phyloP scores from a whole-genome alignment of 2,329 filamentous ascomycete species.

The Byssochlamys sp. region DNA sequence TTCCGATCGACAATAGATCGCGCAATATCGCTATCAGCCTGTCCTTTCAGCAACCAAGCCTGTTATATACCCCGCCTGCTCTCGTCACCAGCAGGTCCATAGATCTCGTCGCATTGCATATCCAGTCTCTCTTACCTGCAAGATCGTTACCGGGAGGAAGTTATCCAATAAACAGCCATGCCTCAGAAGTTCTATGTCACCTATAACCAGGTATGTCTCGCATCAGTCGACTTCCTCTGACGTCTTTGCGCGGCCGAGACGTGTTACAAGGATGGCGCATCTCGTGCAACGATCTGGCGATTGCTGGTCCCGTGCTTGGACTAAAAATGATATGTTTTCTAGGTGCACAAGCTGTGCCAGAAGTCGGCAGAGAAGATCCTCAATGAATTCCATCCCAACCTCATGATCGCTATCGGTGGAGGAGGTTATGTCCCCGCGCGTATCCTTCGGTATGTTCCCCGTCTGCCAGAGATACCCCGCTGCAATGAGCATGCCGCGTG shows the following conservation, averaged over 20 bases:
- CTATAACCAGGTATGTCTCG: conserved; percentile 68
- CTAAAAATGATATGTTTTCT: conserved; percentile 8
- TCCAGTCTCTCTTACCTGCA: not conserved
- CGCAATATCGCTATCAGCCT: not conserved
- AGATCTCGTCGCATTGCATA: not conserved
- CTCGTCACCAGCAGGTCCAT: not conserved
- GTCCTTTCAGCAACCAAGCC: not conserved
- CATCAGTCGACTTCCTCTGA: not conserved
- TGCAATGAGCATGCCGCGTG: not conserved
- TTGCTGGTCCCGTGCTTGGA: not conserved
- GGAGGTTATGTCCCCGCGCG: conserved; percentile 94
- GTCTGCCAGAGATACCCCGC: not conserved
- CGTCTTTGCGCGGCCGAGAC: not conserved
- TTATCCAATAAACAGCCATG: conserved; percentile 45
- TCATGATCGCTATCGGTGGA: conserved; percentile 97
- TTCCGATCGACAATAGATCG: not conserved
- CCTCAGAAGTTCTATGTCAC: conserved; percentile 80
- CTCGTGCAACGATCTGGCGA: not conserved
- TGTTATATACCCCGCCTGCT: not conserved
- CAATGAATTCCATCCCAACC: conserved; percentile 75
- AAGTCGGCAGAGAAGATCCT: conserved; percentile 72
- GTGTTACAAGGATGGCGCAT: not conserved
- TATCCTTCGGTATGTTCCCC: conserved; percentile 61
- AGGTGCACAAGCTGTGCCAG: conserved; percentile 98
- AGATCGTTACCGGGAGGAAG: not conserved